Evolutionary conservation across 2,329 filamentous ascomycete genomes (phyloP), one percentile per base, ranked within the genome.

Genomic region (Sordariomycetes sp.): DNA sequence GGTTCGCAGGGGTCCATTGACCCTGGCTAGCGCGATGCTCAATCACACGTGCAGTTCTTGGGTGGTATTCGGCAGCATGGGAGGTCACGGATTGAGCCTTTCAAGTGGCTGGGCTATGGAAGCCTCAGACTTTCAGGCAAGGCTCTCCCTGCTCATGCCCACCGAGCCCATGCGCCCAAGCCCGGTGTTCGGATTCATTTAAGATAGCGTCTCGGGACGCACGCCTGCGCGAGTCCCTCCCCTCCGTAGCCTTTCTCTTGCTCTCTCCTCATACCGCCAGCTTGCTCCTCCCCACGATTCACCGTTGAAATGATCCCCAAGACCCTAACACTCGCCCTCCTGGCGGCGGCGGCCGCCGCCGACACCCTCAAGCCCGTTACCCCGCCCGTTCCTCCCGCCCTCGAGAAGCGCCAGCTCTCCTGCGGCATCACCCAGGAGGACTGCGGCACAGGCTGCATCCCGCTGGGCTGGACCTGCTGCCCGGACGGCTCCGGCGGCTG

Each of bases 281-380:
- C 46, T 50, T 22, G 8, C 46, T 22, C 18, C n/a, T 50, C n/a
- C 55, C 34, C 25, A 18, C n/a, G 22, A 37, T 18, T 3, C 24
- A 55, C 28, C n/a, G 11, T 25, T 2, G 22, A 48, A 52, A 57
- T 35, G 22, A n/a, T 53, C 61, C 58, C 62, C 1, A 63, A 68
- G 46, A 72, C 77, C 61, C 69, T 81, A 18, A 66, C 66, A 2
- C 76, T 81, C 65, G 70, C 75, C 10, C 76, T 79, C 5, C 74
- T 80, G 63, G 77, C 75, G 65, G 71, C 77, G 58, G 75, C 76
- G 62, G 73, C 79, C 53, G 71, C 72, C 51, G 61, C 79, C 46
- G 64, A 65, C 3, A 70, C 51, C 51, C 24, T 53, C 24, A 28
- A 20, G 14, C 46, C 46, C 46, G 46, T 22, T 20, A 11, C 14